phyloP scores from a whole-genome alignment of 495 filamentous ascomycete species.

The Echria macrotheca region DNA sequence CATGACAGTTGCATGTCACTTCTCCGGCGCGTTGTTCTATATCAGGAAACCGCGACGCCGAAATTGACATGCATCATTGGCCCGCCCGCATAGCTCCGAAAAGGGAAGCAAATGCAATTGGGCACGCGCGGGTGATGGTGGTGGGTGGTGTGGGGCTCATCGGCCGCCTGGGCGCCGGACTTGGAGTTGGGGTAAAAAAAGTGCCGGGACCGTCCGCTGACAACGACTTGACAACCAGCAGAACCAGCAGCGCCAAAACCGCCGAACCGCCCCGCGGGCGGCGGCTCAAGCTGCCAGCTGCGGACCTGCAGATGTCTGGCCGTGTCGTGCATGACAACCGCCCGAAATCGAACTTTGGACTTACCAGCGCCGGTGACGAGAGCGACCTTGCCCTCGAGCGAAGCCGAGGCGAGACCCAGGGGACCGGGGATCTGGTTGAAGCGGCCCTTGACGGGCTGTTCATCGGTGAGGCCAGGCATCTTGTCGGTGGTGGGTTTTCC shows the following conservation, averaged over 20 bases:
- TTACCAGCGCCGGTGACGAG: conserved; percentile 44
- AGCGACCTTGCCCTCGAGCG: conserved; percentile 47
- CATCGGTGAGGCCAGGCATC: conserved; percentile 36
- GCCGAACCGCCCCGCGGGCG: no score
- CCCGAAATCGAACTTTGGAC: conserved; percentile 14
- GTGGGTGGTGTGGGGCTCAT: conserved; percentile 10
- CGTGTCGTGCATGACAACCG: background rate
- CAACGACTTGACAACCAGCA: no score
- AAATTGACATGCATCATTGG: no score
- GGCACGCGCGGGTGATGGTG: conserved; percentile 3
- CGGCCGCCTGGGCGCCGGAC: conserved; percentile 25
- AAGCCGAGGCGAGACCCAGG: conserved; percentile 43
- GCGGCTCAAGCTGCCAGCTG: no score
- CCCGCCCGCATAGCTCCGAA: no score
- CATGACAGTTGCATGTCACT: no score
- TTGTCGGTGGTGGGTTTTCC: conserved; percentile 18
- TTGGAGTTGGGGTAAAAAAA: conserved; percentile 30
- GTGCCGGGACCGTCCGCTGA: no score
- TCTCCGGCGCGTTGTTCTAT: no score
- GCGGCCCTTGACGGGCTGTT: conserved; percentile 22
- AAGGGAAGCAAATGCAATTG: no score
- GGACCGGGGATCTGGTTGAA: conserved; percentile 44
- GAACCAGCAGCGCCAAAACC: no score
- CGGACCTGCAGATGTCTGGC: background rate
- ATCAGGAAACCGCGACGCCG: no score